Conservation (phyloP, 2,329 filamentous ascomycete species). For the Diplodia seriata region DNA sequence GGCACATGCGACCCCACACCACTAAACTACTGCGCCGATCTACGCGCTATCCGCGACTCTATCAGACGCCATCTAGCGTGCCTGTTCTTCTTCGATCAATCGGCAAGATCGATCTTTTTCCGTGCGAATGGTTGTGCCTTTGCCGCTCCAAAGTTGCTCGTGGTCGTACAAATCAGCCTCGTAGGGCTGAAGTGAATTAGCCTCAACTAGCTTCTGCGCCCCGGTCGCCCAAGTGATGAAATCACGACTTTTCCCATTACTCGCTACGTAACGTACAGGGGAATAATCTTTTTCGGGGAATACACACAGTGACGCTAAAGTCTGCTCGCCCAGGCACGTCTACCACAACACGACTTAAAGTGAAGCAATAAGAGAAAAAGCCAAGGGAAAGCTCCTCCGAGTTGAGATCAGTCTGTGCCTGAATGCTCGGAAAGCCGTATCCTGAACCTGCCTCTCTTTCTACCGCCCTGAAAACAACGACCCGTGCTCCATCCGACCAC, state of each 20-base stretch:
- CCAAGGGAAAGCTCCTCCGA: conserved; percentile 29
- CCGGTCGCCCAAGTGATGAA: background rate
- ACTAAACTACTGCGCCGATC: background rate
- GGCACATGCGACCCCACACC: conserved; percentile 22
- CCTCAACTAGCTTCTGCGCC: conserved; percentile 5
- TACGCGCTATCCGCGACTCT: background rate
- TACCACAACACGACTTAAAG: conserved; percentile 20
- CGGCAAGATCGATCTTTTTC: background rate
- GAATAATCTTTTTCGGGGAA: conserved; percentile 31
- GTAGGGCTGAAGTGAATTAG: conserved; percentile 26
- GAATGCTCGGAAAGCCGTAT: conserved; percentile 18
- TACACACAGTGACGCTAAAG: conserved; percentile 29
- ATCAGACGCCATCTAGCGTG: background rate
- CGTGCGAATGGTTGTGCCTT: background rate
- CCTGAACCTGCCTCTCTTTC: conserved; percentile 25
- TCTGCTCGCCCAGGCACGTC: conserved; percentile 26
- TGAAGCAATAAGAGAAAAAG: conserved; percentile 25
- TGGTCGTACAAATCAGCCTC: background rate
- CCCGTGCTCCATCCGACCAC: conserved; percentile 21
- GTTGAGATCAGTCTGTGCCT: conserved; percentile 21
- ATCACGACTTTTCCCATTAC: conserved; percentile 30
- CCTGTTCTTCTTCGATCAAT: background rate
- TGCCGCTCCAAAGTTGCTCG: background rate
- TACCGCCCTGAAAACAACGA: conserved; percentile 16
- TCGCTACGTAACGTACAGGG: conserved; percentile 29